Evolutionary conservation across 129 eudicot genomes (phyloP).

Genomic region (Helianthus annuus): HanXRQr2.0-SUNRISE NC_035449.2:39152633-39153132

Average conservation of each 20-base stretch:
- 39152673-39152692: constrained; percentile 78
- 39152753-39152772: constrained; percentile 69
- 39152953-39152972: constrained; percentile 75
- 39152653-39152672: constrained; percentile 90
- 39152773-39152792: constrained; percentile 69
- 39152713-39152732: constrained; percentile 78
- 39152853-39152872: constrained; percentile 63
- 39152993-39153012: constrained; percentile 76
- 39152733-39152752: constrained; percentile 57
- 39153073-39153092: constrained; percentile 41
- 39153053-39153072: constrained; percentile 45
- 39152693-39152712: constrained; percentile 74
- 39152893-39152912: constrained; percentile 73
- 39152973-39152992: constrained; percentile 75
- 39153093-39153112: constrained; percentile 52
- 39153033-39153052: constrained; percentile 74
- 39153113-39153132: constrained; percentile 51
- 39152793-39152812: constrained; percentile 62
- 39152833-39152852: constrained; percentile 65
- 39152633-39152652: constrained; percentile 62
- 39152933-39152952: constrained; percentile 80
- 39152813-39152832: constrained; percentile 65
- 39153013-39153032: constrained; percentile 69
- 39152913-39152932: constrained; percentile 49
- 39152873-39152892: constrained; percentile 62